Evolutionary conservation across 257 asterid genomes (phyloP).

Genomic region (Pogostemon cablin): DNA sequence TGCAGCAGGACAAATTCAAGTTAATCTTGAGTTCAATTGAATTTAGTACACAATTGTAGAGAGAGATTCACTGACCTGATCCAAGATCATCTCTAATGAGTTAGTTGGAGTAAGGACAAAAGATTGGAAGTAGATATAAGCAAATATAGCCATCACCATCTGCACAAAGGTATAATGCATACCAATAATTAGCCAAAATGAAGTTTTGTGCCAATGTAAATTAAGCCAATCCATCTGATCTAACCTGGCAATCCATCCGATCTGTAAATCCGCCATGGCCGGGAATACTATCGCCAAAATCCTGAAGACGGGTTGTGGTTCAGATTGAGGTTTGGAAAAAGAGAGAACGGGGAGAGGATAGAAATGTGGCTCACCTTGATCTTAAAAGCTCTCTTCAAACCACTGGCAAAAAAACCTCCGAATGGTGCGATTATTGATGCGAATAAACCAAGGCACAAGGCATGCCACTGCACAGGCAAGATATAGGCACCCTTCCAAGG

Average conservation of each 20-base stretch:
- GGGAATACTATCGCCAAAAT: constrained; percentile 71
- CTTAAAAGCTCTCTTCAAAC: constrained; percentile 88
- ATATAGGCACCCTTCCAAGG: constrained; percentile 68
- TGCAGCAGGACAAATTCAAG: constrained; percentile 32
- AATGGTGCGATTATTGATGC: constrained; percentile 92
- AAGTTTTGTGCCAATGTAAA: background rate
- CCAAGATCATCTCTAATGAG: constrained; percentile 58
- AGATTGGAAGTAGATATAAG: constrained; percentile 64
- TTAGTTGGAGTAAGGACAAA: constrained; percentile 49
- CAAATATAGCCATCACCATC: constrained; percentile 80
- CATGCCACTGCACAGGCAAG: constrained; percentile 86
- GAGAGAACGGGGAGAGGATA: background rate
- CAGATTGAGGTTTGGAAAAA: background rate
- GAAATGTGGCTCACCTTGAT: constrained; percentile 56
- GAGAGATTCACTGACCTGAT: constrained; percentile 48
- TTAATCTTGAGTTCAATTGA: background rate
- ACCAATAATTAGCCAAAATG: constrained; percentile 7
- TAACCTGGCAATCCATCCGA: constrained; percentile 78
- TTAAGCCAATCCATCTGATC: background rate
- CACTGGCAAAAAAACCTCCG: constrained; percentile 95
- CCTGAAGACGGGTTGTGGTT: constrained; percentile 36
- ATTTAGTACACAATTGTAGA: background rate
- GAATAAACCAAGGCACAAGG: constrained; percentile 68
- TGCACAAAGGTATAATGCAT: constrained; percentile 25
- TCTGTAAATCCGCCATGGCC: constrained; percentile 80